Evolutionary conservation across 306 rosid genomes (phyloP).

Genomic region (Datisca glomerata): DNA sequence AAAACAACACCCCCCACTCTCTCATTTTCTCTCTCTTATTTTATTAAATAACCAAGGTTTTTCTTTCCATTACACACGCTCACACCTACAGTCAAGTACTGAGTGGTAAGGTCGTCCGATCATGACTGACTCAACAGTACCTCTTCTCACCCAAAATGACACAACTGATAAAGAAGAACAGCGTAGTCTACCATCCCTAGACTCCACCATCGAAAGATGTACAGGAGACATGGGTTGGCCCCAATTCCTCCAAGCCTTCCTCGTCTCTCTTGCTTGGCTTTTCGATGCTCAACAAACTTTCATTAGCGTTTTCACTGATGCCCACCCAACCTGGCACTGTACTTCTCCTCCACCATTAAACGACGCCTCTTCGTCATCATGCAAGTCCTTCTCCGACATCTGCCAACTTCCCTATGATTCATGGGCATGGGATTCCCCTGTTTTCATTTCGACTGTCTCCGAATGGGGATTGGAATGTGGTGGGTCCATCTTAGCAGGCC

Average conservation of each 20-base stretch:
- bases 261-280: conserved; percentile 38
- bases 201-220: conserved; percentile 32
- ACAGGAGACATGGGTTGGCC: conserved; percentile 29
- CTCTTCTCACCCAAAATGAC: too few species aligned
- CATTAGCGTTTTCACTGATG: conserved; percentile 42
- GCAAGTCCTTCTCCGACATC: conserved; percentile 22
- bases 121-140: too few species aligned
- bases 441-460: conserved; percentile 25
- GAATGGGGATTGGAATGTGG: conserved; percentile 39
- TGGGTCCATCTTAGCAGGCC: conserved; percentile 18
- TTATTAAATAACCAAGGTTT: too few species aligned
- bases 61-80: too few species aligned
- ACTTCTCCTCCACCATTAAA: background rate
- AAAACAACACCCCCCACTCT: too few species aligned
- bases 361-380: conserved; percentile 14
- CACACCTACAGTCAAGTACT: too few species aligned
- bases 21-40: too few species aligned
- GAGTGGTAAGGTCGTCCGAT: too few species aligned
- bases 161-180: too few species aligned
- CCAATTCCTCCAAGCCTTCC: conserved; percentile 39
- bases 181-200: too few species aligned
- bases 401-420: conserved; percentile 23
- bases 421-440: conserved; percentile 47
- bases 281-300: conserved; percentile 62
- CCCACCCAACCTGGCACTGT: conserved; percentile 45